Evolutionary conservation across 202 grass and related monocot genomes (phyloP), one percentile per base, ranked within the genome.

Genomic region (Carex arenaria): DNA sequence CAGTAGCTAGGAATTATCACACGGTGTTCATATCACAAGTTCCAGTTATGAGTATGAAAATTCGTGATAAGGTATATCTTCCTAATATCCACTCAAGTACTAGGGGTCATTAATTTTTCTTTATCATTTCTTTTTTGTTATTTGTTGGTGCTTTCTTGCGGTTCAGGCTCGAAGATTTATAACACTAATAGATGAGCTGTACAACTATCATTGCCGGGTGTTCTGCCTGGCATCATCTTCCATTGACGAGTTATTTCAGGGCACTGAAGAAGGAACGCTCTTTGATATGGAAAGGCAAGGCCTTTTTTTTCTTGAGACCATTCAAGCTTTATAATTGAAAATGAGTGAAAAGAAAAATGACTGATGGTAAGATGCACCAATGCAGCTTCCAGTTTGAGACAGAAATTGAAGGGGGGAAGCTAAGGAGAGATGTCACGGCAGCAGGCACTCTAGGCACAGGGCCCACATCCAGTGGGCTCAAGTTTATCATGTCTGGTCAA

Each of bases 31-130:
- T 98, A 90, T 90, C 93, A 71, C 76, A 92, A 38, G 83, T 98
- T 90, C 96, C 96, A 83, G 91, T 89, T 55, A 98, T 98, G 95
- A 98, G 93, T 90, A 98, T 98, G 96, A 98, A 88, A 75, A 95
- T 98, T 32, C 93, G 96, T 88, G 96, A 98, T 88, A 98, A 93
- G 93, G 96, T 98, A 92, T 89, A 86, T 95, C 65, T 85, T 84
- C 2, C 53, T 40, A 18, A 10, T 14, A 67, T 67, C 64, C 42
- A 18, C 82, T 17, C 23, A 54, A 54, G 2, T 4, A 62, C 3
- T 32, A 47, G n/a, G 26, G 32, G 13, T 61, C 12, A 2, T 73
- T 22, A 72, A 57, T 22, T 57, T n/a, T 66, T 14, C 18, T 38
- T 10, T 78, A 67, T 17, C 22, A 55, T 49, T 34, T 31, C 4